These are phyloP conservation scores for Sarocladium kiliense DNA, from an alignment of 2,329 filamentous ascomycete genomes.

Conservation along the genomic window DNA sequence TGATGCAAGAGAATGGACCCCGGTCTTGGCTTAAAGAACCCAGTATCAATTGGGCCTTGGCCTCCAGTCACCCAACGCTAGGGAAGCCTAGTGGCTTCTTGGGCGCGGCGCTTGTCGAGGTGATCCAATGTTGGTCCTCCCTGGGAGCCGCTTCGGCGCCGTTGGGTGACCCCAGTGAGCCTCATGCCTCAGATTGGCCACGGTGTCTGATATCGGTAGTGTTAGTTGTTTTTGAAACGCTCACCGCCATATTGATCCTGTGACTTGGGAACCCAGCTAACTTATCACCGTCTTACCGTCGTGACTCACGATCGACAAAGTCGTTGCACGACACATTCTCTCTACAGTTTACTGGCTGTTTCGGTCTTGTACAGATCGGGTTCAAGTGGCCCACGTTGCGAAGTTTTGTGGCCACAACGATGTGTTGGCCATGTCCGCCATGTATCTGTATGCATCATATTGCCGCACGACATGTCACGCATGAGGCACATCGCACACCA, in stretches of 20 bases:
- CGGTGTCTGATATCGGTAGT: background rate
- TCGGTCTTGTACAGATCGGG: background rate
- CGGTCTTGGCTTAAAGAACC: constrained; percentile 2
- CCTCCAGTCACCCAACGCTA: constrained; percentile 4
- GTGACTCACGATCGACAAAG: constrained; percentile 1
- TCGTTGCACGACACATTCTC: background rate
- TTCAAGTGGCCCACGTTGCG: background rate
- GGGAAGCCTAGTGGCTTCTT: background rate
- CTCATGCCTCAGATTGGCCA: constrained; percentile 6
- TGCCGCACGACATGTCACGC: constrained; percentile 2
- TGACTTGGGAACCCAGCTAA: background rate
- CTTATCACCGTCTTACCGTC: background rate
- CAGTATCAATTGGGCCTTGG: background rate
- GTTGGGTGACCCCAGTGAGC: background rate
- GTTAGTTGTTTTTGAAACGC: constrained; percentile 6
- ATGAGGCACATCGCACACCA: background rate
- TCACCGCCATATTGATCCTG: constrained; percentile 5
- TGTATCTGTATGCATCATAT: background rate
- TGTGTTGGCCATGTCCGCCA: background rate
- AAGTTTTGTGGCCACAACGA: background rate
- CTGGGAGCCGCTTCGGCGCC: constrained; percentile 4
- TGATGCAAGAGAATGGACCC: constrained; percentile 1
- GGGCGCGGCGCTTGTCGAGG: background rate
- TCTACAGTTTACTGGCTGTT: background rate
- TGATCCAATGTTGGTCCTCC: background rate